Percentiles rank a stretch among this genome's conserved stretches.
Conservation (phyloP, 2,329 filamentous ascomycete species). For the Chaetothyriales sp. region DNA sequence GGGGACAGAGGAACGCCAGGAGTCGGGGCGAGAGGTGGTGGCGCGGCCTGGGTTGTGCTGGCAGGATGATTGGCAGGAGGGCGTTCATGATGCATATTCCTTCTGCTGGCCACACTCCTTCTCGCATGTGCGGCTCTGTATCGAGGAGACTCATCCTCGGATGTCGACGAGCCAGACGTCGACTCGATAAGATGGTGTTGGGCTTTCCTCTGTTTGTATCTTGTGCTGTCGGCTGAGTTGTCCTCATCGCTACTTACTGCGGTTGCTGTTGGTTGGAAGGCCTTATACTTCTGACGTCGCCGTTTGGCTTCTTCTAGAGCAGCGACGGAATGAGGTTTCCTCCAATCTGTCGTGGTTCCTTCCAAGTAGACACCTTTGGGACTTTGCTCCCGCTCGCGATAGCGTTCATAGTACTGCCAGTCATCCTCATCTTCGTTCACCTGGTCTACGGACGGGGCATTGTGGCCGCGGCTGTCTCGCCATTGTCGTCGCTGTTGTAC, state of each 20-base stretch:
- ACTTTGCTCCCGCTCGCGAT: conserved; percentile 16
- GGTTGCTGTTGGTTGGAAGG: conserved; percentile 22
- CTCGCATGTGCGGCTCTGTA: conserved; percentile 1
- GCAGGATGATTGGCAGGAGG: neutral
- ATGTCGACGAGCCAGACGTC: conserved; percentile 12
- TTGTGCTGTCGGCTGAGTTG: conserved; percentile 12
- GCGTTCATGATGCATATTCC: conserved; percentile 2
- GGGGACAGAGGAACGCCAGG: neutral
- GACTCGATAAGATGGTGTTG: conserved; percentile 15
- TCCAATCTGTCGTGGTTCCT: conserved; percentile 23
- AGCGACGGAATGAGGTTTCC: conserved; percentile 24
- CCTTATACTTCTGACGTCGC: conserved; percentile 21
- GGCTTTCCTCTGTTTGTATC: conserved; percentile 8
- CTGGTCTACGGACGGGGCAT: conserved; percentile 14
- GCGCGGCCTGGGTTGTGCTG: neutral
- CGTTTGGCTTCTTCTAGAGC: conserved; percentile 22
- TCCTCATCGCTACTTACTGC: conserved; percentile 24
- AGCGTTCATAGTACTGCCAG: conserved; percentile 15
- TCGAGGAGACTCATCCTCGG: conserved; percentile 10
- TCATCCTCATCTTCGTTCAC: conserved; percentile 14
- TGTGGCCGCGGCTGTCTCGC: conserved; percentile 7
- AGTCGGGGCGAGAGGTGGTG: no score
- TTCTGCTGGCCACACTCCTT: conserved; percentile 3
- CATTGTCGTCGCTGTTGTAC: conserved; percentile 11
- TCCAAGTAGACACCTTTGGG: conserved; percentile 19